Evolutionary conservation across 1,139 yeast species (phyloP), one percentile per base, ranked within the genome.

Genomic region (Pichia sp.): DNA sequence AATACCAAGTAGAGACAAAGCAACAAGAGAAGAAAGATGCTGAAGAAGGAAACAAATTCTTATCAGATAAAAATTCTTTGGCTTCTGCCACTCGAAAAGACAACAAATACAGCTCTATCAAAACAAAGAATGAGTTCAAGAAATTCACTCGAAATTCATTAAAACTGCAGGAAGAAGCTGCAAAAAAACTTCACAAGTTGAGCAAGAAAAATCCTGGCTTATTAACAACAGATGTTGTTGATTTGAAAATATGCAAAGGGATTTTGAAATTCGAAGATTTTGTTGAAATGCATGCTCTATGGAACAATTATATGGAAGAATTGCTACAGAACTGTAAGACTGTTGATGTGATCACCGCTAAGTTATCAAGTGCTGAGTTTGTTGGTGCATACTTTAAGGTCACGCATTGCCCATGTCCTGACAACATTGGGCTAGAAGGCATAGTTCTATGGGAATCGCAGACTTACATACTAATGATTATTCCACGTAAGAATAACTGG

Each of bases 401-500:
- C 0, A 64, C 76, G 1, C 78, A 81, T 48, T 77, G 91, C 12
- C 71, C 74, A 20, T 87, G 87, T 63, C 73, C 77, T 2, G 78
- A 81, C 50, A 65, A 81, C 53, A 77, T 85, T 5, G 96, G 96
- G 0, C 63, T 79, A 17, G 63, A 76, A 45, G 99, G 99, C 0
- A 87, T 92, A 6, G 90, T 92, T 1, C 73, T 90, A 1, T 88
- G 95, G 86, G 99, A 93, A 66, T 81, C 93, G 7, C 92, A 88
- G 66, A 82, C 85, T 62, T 79, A 81, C 55, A 87, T 90, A 64
- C 80, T 90, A 4, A 63, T 92, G 50, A 83, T 86, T 31, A 78
- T 81, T 0, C 81, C 81, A 2, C 73, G 82, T 49, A 66, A 67
- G 27, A 69, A 68, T 29, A 74, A 71, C 48, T 64, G 78, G 62